These are phyloP conservation scores for Pseudozyma hubeiensis DNA, from an alignment of 1,284 basidiomycete genomes.

Conservation along the genomic window DNA sequence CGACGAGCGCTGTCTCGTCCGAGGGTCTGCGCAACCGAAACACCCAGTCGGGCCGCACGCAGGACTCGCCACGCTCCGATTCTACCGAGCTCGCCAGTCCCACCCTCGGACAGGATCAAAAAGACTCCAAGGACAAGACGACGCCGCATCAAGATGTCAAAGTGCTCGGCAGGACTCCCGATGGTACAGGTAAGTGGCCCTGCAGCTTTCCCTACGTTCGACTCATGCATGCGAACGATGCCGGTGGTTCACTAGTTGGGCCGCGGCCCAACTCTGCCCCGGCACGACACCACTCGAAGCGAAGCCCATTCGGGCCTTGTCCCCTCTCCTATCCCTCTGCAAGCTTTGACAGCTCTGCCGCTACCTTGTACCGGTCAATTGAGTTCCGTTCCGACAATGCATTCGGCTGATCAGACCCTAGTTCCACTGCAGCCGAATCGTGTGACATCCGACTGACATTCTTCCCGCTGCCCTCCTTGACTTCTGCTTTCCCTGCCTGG, in stretches of 20 bases:
- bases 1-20: slow-evolving; percentile 11
- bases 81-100: slow-evolving; percentile 13
- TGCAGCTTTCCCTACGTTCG: slow-evolving; percentile 25
- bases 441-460: slow-evolving; percentile 21
- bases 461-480: slow-evolving; percentile 14
- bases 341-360: background rate
- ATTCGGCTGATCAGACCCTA: background rate
- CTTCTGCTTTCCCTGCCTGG: slow-evolving; percentile 15
- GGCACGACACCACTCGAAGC: background rate
- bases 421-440: background rate
- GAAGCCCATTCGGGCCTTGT: slow-evolving; percentile 1
- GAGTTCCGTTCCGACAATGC: slow-evolving; percentile 7
- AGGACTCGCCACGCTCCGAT: slow-evolving; percentile 25
- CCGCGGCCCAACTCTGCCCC: slow-evolving; percentile 40
- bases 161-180: slow-evolving; percentile 46
- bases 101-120: slow-evolving; percentile 1
- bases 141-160: slow-evolving; percentile 18
- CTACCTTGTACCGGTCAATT: background rate
- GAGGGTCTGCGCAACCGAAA: slow-evolving; percentile 44
- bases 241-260: slow-evolving; percentile 10
- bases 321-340: background rate
- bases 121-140: slow-evolving; percentile 6
- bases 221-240: slow-evolving; percentile 10
- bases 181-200: slow-evolving; percentile 40
- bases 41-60: slow-evolving; percentile 5